A percentile compares a stretch with the other conserved stretches of the same genome.
Evolutionary conservation across 1,139 yeast genomes (phyloP).

Genomic region (Debaryomyces psychrophilus): DNA sequence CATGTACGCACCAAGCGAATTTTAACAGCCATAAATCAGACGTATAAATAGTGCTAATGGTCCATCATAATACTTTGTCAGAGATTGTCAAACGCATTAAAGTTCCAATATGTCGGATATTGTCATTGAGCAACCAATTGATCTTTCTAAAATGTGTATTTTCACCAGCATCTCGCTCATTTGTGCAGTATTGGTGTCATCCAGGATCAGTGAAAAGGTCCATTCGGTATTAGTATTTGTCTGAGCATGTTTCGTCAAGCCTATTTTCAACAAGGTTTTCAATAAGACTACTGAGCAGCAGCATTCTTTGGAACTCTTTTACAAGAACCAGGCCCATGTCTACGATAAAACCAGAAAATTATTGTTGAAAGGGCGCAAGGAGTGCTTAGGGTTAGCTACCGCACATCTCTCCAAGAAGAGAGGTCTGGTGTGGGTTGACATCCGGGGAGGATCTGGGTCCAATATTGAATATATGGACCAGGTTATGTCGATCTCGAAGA

Average conservation of each 20-base stretch:
- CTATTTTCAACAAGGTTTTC: conserved; percentile 51
- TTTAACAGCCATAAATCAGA: conserved; percentile 7
- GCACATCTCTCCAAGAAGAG: conserved; percentile 51
- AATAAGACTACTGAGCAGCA: conserved; percentile 55
- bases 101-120: conserved; percentile 9
- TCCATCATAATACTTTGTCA: no score
- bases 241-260: conserved; percentile 71
- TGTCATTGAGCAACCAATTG: conserved; percentile 9
- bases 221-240: conserved; percentile 40
- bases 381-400: conserved; percentile 61
- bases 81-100: no score
- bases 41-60: conserved; percentile 4
- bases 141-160: conserved; percentile 10
- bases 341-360: conserved; percentile 70
- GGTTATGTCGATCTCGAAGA: conserved; percentile 48
- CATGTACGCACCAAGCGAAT: conserved; percentile 10
- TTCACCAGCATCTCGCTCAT: conserved; percentile 21
- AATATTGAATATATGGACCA: conserved; percentile 76
- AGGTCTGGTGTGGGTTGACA: conserved; percentile 75
- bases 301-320: conserved; percentile 68
- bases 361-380: conserved; percentile 71
- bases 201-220: conserved; percentile 29
- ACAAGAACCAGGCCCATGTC: conserved; percentile 73
- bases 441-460: conserved; percentile 87
- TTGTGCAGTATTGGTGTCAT: conserved; percentile 20